Evolutionary conservation across 768 basidiomycete genomes (phyloP), one percentile per base, ranked within the genome.

Genomic region (Tricholoma saponaceum): DNA sequence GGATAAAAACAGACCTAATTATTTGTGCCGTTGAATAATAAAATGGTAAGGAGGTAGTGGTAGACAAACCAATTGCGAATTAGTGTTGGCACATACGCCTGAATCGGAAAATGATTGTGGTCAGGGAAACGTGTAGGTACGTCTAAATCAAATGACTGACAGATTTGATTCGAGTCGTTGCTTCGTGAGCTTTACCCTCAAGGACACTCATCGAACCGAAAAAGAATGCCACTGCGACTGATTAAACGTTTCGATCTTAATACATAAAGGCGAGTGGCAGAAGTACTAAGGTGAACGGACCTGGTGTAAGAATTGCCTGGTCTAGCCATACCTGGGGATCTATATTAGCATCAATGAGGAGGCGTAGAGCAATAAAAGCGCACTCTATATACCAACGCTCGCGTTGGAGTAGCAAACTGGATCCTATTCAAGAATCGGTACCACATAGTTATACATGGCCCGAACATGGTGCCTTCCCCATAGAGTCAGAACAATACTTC

Each of bases 401-500:
- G 80, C 1, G 78, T 82, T 1, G 85, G 85, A 56, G 71, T 82
- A 2, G 82, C 61, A 67, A 93, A 89, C 60, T 85, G 83, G 61
- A 94, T 77, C 8, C 85, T 72, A 64, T 90, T 85, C 55, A 95
- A 78, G 58, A 86, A 72, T 52, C 81, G 75, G 64, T 89, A 92
- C 92, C 93, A 95, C 58, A 84, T 87, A 1, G 91, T 90, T 68
- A 95, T 78, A 12, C 81, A 77, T 3, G 93, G 92, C 2, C 90
- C 93, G 71, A 95, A 92, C 54, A 95, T 70, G 5, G 73, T 80
- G 39, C 88, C 89, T 81, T 53, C 49, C 6, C 10, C 39, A 25
- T 20, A 37, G n/a, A n/a, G n/a, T 52, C 35, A 51, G 39, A 6
- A 41, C 56, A 14, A 22, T 13, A 25, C 13, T 10, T 18, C 39